Evolutionary conservation across 768 basidiomycete species (phyloP), one percentile per base, ranked within the genome.

Genomic region (Cystobasidium onofrii): DNA sequence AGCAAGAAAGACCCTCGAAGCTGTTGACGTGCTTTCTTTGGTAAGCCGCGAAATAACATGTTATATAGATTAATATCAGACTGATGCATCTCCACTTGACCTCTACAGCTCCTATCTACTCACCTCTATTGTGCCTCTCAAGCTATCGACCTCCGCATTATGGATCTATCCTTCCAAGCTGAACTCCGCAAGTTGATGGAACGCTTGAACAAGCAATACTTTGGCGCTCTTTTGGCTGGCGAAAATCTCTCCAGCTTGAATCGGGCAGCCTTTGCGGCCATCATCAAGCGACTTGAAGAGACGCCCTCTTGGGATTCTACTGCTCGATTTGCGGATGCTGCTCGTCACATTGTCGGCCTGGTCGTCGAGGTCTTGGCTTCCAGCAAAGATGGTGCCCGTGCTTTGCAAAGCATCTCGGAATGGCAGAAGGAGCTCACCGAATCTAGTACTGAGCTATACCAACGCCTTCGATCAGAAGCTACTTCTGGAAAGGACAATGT

Each of bases 51-150:
- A n/a, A 12, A 20, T 10, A 13, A n/a, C 18, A 0, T n/a, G n/a
- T 4, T 9, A 12, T 55, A 55, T n/a, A 20, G 23, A 3, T n/a
- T 7, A n/a, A 13, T 17, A 13, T 0, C 41, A 64, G 20, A 41
- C 29, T 15, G n/a, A 13, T 57, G 23, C 1, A 0, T 39, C 1
- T 13, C 41, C 17, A 27, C 44, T 1, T 36, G 10, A 10, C 41
- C 34, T 4, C 62, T n/a, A n/a, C n/a, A 77, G 77, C 82, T 92
- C 73, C 87, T 86, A 7, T 84, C 90, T 0, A 87, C 88, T 18
- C 91, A 91, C 78, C 83, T 93, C 54, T 90, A 90, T 80, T 82
- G 88, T 61, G 84, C 89, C 44, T 89, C 89, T 80, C 90, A 92
- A 84, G 81, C 79, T 43, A 83, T 92, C 72, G 92, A 93, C 79